phyloP scores from a whole-genome alignment of 2,329 filamentous ascomycete species.

The Phyllachora maydis region DNA sequence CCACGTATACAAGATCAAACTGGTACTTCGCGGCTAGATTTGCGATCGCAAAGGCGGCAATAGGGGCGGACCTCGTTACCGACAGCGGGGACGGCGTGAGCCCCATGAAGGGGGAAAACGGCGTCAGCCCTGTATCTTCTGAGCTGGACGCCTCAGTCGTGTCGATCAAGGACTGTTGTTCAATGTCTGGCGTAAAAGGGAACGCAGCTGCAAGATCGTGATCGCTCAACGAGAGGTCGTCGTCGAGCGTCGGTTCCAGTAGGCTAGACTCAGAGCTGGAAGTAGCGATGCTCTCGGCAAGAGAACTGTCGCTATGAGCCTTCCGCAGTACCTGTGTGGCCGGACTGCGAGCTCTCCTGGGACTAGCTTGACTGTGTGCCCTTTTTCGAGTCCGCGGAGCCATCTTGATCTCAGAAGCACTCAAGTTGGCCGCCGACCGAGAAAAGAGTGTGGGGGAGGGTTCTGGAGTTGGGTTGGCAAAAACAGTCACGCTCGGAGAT shows the following conservation, averaged over 20 bases:
- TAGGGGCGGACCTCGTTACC: constrained; percentile 19
- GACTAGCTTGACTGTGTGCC: background rate
- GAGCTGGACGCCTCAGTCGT: constrained; percentile 1
- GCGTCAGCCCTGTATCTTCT: constrained; percentile 2
- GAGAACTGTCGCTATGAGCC: constrained; percentile 1
- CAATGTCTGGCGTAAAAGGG: constrained; percentile 4
- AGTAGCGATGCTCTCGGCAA: constrained; percentile 4
- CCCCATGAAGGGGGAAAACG: constrained; percentile 9
- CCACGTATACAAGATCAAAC: constrained; percentile 36
- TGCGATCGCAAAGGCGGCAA: constrained; percentile 31
- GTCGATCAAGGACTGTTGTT: constrained; percentile 1
- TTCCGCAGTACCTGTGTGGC: background rate
- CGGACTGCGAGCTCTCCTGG: constrained; percentile 3
- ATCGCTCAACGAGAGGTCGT: constrained; percentile 32
- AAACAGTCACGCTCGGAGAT: constrained; percentile 1
- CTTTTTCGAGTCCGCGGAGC: background rate
- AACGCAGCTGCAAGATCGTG: constrained; percentile 32
- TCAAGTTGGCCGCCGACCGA: too few species aligned
- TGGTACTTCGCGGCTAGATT: constrained; percentile 32
- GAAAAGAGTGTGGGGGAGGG: constrained; percentile 6
- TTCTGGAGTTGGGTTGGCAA: constrained; percentile 3
- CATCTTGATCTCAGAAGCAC: background rate
- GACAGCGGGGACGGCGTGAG: constrained; percentile 23
- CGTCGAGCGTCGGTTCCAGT: constrained; percentile 27
- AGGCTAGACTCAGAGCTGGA: constrained; percentile 14